Evolutionary conservation across 2,329 filamentous ascomycete species (phyloP), one percentile per base, ranked within the genome.

Genomic region (Trichoderma sp.): DNA sequence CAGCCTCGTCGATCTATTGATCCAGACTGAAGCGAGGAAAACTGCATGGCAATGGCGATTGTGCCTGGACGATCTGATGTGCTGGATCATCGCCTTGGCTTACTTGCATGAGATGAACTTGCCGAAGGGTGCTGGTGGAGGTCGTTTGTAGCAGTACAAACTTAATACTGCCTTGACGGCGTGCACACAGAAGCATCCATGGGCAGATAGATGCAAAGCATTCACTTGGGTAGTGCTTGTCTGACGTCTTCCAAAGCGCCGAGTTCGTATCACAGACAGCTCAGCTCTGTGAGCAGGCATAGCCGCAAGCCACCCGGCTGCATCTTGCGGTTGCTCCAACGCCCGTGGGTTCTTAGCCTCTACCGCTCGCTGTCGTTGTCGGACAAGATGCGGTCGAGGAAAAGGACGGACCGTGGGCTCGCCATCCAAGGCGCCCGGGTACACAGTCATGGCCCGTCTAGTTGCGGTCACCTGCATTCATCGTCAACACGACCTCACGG

Each of bases 21-120:
- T 67, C 64, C n/a, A 57, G 34, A 3, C 57, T 36, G 30, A 62
- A n/a, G 58, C 57, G 39, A 61, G 15, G 30, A 53, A 68, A 32
- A 30, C n/a, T 6, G 21, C 18, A 47, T 56, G 57, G 64, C 43
- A 39, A 72, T 60, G 32, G 28, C 43, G 58, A 53, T 65, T 58
- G 60, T 51, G 53, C 60, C 67, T 30, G 67, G 68, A 21, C 67
- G 53, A 73, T 73, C 67, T 62, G 71, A 73, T 73, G 66, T 56
- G 34, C 47, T 66, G 65, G 39, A 69, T 70, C 60, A 64, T 26
- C 43, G 47, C 8, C 28, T 53, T 69, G 39, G 24, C 66, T 62
- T 69, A 57, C 66, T 62, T 69, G 66, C 66, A 69, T 61, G 28
- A 51, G 14, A 34, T 21, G 56, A 30, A 53, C 64, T 24, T 53